Percentiles rank a stretch among this genome's conserved stretches.
Conservation (phyloP, 2,329 filamentous ascomycete species). For the Fusarium xyrophilum region DNA sequence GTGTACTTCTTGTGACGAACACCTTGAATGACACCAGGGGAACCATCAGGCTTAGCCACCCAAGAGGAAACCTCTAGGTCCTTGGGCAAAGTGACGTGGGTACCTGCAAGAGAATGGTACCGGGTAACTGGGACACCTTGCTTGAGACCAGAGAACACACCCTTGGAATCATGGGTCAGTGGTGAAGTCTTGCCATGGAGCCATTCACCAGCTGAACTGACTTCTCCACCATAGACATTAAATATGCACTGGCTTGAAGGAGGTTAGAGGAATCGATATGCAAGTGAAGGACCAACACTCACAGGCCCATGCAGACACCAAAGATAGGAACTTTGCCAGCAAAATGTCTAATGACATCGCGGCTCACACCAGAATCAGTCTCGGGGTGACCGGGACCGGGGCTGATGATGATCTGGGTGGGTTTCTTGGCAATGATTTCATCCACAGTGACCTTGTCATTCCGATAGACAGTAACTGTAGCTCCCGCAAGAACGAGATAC, state of each 20-base stretch:
- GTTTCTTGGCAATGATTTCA: slow-evolving; percentile 80
- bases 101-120: slow-evolving; percentile 96
- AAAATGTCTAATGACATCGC: slow-evolving; percentile 89
- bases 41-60: slow-evolving; percentile 77
- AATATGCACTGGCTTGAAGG: slow-evolving; percentile 86
- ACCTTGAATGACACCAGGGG: slow-evolving; percentile 92
- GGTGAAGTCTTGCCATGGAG: slow-evolving; percentile 96
- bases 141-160: slow-evolving; percentile 84
- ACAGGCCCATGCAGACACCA: slow-evolving; percentile 99
- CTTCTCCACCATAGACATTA: slow-evolving; percentile 88
- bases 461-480: slow-evolving; percentile 84
- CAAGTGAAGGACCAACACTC: slow-evolving; percentile 47
- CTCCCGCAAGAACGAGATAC: slow-evolving; percentile 95
- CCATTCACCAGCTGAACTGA: slow-evolving; percentile 93
- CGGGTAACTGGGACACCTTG: slow-evolving; percentile 87
- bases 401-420: slow-evolving; percentile 93
- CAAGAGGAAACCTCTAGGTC: slow-evolving; percentile 91
- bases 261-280: background rate
- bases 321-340: slow-evolving; percentile 93
- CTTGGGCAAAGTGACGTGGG: slow-evolving; percentile 82
- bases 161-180: slow-evolving; percentile 85
- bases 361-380: slow-evolving; percentile 91
- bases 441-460: slow-evolving; percentile 92
- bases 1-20: slow-evolving; percentile 90
- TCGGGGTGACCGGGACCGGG: slow-evolving; percentile 92